Evolutionary conservation across 306 rosid genomes (phyloP).

Genomic region (Amphicarpaea edgeworthii): DNA sequence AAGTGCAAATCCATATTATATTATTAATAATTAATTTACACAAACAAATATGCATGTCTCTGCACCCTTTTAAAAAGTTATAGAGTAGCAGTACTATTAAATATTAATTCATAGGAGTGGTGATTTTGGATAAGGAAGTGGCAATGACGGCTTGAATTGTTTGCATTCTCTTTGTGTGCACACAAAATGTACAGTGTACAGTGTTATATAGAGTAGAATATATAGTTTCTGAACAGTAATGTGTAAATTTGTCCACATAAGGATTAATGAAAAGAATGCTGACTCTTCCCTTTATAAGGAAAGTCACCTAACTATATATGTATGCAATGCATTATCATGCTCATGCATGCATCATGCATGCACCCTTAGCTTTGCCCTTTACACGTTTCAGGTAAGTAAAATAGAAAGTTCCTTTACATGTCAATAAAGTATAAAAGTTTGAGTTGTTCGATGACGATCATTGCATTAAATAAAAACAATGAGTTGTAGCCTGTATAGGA

Average conservation of each 20-base stretch:
- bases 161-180: background rate
- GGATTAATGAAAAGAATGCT: constrained; percentile 31
- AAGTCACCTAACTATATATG: constrained; percentile 1
- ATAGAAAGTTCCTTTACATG: background rate
- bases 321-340: too few relatives aligned
- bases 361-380: constrained; percentile 4
- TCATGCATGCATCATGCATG: too few relatives aligned
- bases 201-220: background rate
- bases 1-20: too few relatives aligned
- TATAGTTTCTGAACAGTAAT: constrained; percentile 7
- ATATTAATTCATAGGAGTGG: background rate
- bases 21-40: too few relatives aligned
- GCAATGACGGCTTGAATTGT: background rate
- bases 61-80: background rate
- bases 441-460: background rate
- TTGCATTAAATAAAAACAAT: background rate
- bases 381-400: constrained; percentile 16
- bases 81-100: background rate
- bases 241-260: constrained; percentile 31
- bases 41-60: too few relatives aligned
- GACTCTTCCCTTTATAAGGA: constrained; percentile 31
- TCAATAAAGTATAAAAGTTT: background rate
- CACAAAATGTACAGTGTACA: constrained; percentile 5
- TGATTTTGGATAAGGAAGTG: constrained; percentile 25
- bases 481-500: background rate